Evolutionary conservation across 2,329 filamentous ascomycete genomes (phyloP).

Genomic region (Boeremia lycopersici): DNA sequence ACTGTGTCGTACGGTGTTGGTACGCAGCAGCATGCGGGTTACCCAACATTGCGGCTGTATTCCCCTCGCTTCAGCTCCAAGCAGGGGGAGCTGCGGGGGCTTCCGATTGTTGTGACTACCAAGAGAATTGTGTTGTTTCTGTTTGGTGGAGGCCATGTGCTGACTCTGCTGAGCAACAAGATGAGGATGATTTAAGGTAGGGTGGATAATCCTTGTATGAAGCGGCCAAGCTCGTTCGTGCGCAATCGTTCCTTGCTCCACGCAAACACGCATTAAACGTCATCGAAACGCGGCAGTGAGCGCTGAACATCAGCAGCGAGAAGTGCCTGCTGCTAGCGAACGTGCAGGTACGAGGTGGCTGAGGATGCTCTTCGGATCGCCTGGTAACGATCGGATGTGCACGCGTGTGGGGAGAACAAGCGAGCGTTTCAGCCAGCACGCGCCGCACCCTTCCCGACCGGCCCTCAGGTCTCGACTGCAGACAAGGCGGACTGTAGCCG

Average conservation of each 20-base stretch:
- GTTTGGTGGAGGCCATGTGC: background rate
- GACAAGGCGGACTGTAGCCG: background rate
- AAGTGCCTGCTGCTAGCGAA: background rate
- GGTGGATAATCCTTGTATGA: slow-evolving; percentile 13
- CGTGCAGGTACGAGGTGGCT: background rate
- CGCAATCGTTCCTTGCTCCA: background rate
- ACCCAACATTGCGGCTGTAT: slow-evolving; percentile 3
- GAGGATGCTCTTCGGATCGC: background rate
- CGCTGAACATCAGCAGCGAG: background rate
- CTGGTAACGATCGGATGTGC: slow-evolving; percentile 2
- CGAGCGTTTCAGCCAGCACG: slow-evolving; percentile 14
- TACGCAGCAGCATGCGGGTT: slow-evolving; percentile 1
- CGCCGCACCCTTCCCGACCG: slow-evolving; percentile 8
- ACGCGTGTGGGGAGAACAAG: slow-evolving; percentile 9
- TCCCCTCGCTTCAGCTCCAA: slow-evolving; percentile 16
- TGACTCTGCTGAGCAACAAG: background rate
- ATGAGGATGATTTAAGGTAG: slow-evolving; percentile 19
- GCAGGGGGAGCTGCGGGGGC: slow-evolving; percentile 1
- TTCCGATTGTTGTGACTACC: background rate
- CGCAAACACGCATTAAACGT: background rate
- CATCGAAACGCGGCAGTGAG: background rate
- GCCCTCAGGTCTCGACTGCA: slow-evolving; percentile 6
- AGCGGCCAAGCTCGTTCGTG: slow-evolving; percentile 3
- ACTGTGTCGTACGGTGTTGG: slow-evolving; percentile 9
- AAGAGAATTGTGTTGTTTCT: background rate